Conservation (phyloP, 1,284 basidiomycete genomes). For the Trichosporon faecale region DNA sequence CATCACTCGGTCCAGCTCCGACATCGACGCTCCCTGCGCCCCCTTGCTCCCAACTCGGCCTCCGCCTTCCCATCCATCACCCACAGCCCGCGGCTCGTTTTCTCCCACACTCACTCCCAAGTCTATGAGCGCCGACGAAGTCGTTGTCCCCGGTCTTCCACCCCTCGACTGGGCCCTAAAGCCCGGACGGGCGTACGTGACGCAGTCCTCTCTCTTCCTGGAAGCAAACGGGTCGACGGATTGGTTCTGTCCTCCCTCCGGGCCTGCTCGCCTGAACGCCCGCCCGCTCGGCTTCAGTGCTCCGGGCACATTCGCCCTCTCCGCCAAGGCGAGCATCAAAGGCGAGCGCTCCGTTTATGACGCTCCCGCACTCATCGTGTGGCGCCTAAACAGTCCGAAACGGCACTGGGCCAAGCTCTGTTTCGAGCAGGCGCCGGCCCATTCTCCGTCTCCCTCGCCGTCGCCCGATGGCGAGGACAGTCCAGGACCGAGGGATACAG, state of each 20-base stretch:
- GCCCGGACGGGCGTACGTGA: neutral
- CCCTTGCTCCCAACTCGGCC: neutral
- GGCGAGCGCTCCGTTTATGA: neutral
- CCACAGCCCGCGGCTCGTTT: neutral
- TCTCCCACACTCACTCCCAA: neutral
- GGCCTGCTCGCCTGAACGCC: neutral
- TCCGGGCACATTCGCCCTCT: neutral
- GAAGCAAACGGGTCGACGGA: neutral
- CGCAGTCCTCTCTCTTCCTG: neutral
- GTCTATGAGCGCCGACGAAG: neutral
- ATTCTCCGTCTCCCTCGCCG: neutral
- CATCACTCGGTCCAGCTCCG: neutral
- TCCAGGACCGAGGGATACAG: neutral
- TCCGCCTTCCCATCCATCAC: neutral
- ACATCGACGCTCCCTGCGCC: neutral
- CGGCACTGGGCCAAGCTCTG: neutral
- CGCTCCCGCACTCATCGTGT: neutral
- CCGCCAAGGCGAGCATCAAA: neutral
- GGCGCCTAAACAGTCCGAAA: neutral
- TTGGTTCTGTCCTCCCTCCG: neutral
- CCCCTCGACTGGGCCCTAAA: neutral
- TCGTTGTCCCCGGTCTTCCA: neutral
- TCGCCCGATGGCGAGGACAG: neutral
- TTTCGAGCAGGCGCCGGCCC: neutral
- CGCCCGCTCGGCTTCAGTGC: neutral